A percentile compares a stretch with the other conserved stretches of the same genome.
Evolutionary conservation across 768 basidiomycete genomes (phyloP).

Genomic region (Tricholoma sp.): DNA sequence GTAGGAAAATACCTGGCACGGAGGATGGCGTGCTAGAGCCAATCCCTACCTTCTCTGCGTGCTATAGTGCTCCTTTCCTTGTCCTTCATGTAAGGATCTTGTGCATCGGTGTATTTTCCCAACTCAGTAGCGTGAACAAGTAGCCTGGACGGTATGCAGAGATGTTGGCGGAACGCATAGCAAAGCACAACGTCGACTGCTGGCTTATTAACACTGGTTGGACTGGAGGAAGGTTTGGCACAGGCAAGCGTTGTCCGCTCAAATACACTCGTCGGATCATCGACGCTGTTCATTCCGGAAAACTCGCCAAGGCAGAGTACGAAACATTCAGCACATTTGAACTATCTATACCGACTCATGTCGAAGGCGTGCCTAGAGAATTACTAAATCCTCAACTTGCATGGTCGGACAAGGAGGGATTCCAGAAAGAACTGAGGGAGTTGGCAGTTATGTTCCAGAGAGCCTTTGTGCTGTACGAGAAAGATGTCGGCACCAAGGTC

Average conservation of each 20-base stretch:
- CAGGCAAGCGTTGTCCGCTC: constrained; percentile 92
- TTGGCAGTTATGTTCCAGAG: constrained; percentile 91
- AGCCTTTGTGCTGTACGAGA: constrained; percentile 90
- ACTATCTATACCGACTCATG: constrained; percentile 73
- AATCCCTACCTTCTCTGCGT: constrained; percentile 98
- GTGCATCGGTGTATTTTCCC: neutral
- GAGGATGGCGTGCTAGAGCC: constrained; percentile 98
- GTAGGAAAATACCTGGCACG: constrained; percentile 94
- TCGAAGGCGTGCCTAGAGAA: constrained; percentile 87
- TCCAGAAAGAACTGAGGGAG: constrained; percentile 83
- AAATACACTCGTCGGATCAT: constrained; percentile 94
- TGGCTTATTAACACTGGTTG: constrained; percentile 99
- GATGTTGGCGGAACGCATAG: constrained; percentile 96
- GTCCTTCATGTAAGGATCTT: constrained; percentile 74
- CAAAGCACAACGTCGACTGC: constrained; percentile 82
- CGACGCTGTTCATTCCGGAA: constrained; percentile 93
- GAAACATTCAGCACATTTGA: constrained; percentile 82
- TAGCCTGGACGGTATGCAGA: constrained; percentile 90
- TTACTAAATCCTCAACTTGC: constrained; percentile 84
- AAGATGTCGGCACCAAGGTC: constrained; percentile 77
- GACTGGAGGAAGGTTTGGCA: constrained; percentile 91
- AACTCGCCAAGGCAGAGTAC: constrained; percentile 81
- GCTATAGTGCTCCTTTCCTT: constrained; percentile 99
- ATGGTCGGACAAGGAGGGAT: constrained; percentile 87
- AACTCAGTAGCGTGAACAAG: neutral